Conservation (phyloP, 352 stramenopile genomes). For the Phytophthora sp. region DNA sequence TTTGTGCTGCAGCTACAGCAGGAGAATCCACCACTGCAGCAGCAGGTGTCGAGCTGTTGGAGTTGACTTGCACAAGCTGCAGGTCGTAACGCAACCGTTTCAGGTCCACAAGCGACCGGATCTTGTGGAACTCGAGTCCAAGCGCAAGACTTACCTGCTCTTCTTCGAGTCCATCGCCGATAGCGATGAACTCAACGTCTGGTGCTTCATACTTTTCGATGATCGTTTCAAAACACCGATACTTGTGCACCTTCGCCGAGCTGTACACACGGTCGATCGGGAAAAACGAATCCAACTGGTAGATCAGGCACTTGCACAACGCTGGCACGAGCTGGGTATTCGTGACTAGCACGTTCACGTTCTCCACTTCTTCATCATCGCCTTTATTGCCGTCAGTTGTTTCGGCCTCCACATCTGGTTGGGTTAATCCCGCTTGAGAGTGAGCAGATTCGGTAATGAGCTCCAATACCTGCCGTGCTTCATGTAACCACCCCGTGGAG, state of each 20-base stretch:
- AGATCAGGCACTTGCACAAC: constrained; percentile 87
- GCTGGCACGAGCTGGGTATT: constrained; percentile 83
- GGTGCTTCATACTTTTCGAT: constrained; percentile 53
- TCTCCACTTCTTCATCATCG: constrained; percentile 44
- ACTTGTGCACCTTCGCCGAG: constrained; percentile 80
- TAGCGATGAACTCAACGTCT: constrained; percentile 72
- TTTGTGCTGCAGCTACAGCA: constrained; percentile 5
- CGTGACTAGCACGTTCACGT: constrained; percentile 82
- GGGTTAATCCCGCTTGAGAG: background rate
- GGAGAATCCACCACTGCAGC: constrained; percentile 6
- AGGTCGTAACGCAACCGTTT: constrained; percentile 66
- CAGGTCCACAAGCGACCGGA: constrained; percentile 68
- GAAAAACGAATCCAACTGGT: constrained; percentile 78
- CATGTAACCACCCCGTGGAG: constrained; percentile 68
- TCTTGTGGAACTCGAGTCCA: constrained; percentile 79
- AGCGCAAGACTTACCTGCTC: constrained; percentile 73
- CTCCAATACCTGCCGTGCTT: constrained; percentile 65
- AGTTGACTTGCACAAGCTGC: constrained; percentile 43
- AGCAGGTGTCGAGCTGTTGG: constrained; percentile 4
- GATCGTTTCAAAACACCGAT: constrained; percentile 80
- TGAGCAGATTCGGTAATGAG: constrained; percentile 38
- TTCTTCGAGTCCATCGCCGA: constrained; percentile 81
- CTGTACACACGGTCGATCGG: constrained; percentile 80
- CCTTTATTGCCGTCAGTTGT: constrained; percentile 11
- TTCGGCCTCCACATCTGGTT: background rate